phyloP scores from a whole-genome alignment of 2,329 filamentous ascomycete species.

The Sporothrix curviconia region DNA sequence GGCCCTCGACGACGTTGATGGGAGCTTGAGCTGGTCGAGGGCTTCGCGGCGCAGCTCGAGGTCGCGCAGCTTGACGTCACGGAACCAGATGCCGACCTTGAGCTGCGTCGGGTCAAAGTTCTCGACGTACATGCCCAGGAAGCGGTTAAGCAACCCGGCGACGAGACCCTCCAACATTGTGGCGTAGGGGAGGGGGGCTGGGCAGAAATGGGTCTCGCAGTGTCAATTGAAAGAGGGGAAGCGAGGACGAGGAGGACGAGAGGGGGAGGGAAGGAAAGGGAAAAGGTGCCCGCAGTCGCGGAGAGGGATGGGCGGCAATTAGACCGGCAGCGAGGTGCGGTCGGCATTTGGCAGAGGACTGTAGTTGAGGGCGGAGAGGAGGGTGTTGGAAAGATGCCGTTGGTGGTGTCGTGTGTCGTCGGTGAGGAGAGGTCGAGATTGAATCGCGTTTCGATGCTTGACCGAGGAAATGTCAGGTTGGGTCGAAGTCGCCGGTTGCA shows the following conservation, averaged over 20 bases:
- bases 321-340: not conserved
- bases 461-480: not conserved
- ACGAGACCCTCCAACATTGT: slow-evolving; percentile 95
- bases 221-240: too few species aligned
- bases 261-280: not conserved
- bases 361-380: not conserved
- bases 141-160: slow-evolving; percentile 94
- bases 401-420: not conserved
- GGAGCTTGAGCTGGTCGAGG: slow-evolving; percentile 95
- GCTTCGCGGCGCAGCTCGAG: slow-evolving; percentile 91
- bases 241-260: not conserved
- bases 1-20: slow-evolving; percentile 92
- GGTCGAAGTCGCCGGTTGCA: not conserved
- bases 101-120: slow-evolving; percentile 98
- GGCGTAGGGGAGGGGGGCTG: slow-evolving; percentile 32
- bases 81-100: slow-evolving; percentile 98
- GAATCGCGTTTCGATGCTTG: not conserved
- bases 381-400: not conserved
- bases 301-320: not conserved
- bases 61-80: slow-evolving; percentile 90
- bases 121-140: slow-evolving; percentile 99
- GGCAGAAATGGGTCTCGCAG: not conserved
- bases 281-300: not conserved
- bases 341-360: slow-evolving; percentile 7
- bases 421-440: not conserved